Evolutionary conservation across 1,139 yeast genomes (phyloP).

Genomic region (Taphrina betulina): DNA sequence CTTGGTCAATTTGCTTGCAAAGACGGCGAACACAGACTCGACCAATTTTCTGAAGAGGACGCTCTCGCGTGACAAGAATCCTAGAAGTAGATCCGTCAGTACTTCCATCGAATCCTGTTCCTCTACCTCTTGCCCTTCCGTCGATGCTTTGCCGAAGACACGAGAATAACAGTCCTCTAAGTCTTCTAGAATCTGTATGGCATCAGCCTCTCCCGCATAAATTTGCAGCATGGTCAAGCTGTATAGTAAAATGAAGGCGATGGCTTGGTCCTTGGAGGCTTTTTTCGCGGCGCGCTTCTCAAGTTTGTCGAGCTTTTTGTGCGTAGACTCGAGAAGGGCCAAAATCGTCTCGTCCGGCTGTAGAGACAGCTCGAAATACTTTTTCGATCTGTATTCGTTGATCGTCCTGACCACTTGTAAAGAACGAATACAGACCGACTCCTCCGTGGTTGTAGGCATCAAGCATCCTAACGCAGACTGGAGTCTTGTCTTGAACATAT

Average conservation of each 20-base stretch:
- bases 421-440: background rate
- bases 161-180: slow-evolving; percentile 51
- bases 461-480: slow-evolving; percentile 26
- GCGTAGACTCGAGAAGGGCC: slow-evolving; percentile 54
- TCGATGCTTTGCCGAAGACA: slow-evolving; percentile 42
- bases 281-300: background rate
- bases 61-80: slow-evolving; percentile 72
- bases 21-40: slow-evolving; percentile 53
- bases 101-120: slow-evolving; percentile 40
- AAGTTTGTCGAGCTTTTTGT: slow-evolving; percentile 53
- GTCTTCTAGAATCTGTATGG: slow-evolving; percentile 72
- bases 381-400: background rate
- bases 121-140: slow-evolving; percentile 36
- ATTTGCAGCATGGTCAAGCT: slow-evolving; percentile 78
- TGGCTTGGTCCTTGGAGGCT: slow-evolving; percentile 44
- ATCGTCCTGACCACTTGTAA: background rate
- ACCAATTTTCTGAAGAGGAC: slow-evolving; percentile 69
- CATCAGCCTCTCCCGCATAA: slow-evolving; percentile 70
- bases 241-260: slow-evolving; percentile 69
- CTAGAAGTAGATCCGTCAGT: slow-evolving; percentile 74
- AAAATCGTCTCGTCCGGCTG: slow-evolving; percentile 58
- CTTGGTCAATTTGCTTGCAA: slow-evolving; percentile 51
- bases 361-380: slow-evolving; percentile 43
- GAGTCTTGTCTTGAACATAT: slow-evolving; percentile 18
- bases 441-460: slow-evolving; percentile 10